Conservation (phyloP, 2,329 filamentous ascomycete genomes). For the Blastomyces emzantsi region DNA sequence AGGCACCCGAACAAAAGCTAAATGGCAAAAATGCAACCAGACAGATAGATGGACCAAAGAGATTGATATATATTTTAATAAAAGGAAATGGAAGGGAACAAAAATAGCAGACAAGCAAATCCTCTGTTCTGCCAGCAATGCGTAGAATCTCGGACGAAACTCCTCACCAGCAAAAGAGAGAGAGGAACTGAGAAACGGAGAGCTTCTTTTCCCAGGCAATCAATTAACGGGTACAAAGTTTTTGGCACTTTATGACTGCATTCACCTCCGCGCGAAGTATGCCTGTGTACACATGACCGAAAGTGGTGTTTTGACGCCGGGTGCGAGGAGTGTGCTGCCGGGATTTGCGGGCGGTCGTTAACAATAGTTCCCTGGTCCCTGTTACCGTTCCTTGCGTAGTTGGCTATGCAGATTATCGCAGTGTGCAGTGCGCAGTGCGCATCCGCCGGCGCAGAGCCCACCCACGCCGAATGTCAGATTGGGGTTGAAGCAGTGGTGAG, state of each 20-base stretch:
- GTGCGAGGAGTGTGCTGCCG: conserved; percentile 1
- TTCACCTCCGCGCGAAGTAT: conserved; percentile 15
- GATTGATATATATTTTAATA: background rate
- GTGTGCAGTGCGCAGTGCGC: conserved; percentile 8
- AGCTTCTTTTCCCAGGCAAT: conserved; percentile 12
- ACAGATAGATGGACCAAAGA: background rate
- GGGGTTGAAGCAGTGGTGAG: conserved; percentile 7
- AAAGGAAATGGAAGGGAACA: background rate
- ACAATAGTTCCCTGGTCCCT: conserved; percentile 8
- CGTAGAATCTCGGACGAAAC: background rate
- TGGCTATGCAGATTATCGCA: background rate
- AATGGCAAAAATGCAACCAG: background rate
- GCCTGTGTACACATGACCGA: conserved; percentile 28
- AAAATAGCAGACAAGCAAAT: background rate
- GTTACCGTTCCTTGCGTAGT: conserved; percentile 7
- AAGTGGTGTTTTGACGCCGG: conserved; percentile 13
- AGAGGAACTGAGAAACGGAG: background rate
- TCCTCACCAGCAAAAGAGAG: conserved; percentile 7
- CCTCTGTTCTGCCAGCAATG: background rate
- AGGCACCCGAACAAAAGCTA: background rate
- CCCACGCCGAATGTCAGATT: background rate
- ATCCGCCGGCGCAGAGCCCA: conserved; percentile 3
- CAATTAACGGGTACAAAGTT: conserved; percentile 11
- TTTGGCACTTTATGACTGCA: background rate
- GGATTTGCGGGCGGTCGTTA: conserved; percentile 5